Percentiles rank a stretch among this genome's conserved stretches.
phyloP scores from a whole-genome alignment of 768 basidiomycete species.

The Dentipellis fragilis region DNA sequence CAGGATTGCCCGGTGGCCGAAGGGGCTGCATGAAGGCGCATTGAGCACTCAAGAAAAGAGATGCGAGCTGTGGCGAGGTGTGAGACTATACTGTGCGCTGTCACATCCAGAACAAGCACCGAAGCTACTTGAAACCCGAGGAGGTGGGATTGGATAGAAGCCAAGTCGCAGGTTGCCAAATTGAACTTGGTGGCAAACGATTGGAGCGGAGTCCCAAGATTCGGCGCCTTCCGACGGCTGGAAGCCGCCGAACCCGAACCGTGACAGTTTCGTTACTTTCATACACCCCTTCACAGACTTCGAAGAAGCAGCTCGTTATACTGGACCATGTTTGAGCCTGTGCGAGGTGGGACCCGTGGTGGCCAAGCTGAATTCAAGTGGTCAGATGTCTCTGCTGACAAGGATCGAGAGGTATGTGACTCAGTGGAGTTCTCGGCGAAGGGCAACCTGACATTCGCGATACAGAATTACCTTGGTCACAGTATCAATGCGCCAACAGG shows the following conservation, averaged over 20 bases:
- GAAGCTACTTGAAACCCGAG: background rate
- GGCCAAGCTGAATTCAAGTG: slow-evolving; percentile 89
- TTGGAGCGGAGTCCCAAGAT: background rate
- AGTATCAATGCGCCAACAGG: slow-evolving; percentile 93
- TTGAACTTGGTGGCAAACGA: background rate
- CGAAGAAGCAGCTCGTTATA: background rate
- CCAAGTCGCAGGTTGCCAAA: background rate
- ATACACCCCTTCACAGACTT: background rate
- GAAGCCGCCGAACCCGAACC: no score
- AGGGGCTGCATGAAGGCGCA: no score
- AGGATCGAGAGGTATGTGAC: slow-evolving; percentile 72
- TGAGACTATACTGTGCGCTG: background rate
- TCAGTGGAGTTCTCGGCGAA: background rate
- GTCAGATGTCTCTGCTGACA: slow-evolving; percentile 84
- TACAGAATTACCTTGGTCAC: slow-evolving; percentile 88
- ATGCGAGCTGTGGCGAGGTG: no score
- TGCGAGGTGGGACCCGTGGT: slow-evolving; percentile 84
- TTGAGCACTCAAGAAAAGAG: no score
- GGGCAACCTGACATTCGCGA: background rate
- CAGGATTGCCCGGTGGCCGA: no score
- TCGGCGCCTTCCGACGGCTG: background rate
- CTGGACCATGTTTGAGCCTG: slow-evolving; percentile 64
- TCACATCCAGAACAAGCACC: background rate
- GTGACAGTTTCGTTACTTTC: no score
- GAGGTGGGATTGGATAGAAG: no score